Base-by-base conservation (phyloP, 345 rosid genomes). In the Gossypium turneri region DNA sequence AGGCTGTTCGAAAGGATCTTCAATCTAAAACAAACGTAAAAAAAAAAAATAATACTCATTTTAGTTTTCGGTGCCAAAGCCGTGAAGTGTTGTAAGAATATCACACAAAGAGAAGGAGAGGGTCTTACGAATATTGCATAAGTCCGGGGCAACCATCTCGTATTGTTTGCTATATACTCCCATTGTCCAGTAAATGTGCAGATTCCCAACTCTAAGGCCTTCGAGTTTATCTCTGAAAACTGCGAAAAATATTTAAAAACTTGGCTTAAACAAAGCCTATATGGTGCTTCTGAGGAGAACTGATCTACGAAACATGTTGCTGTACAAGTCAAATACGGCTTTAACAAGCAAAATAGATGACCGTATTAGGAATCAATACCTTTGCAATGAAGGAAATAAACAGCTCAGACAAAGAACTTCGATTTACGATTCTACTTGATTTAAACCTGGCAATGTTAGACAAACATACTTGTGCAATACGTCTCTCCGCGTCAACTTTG, bases 1-100 rank as follows among this genome's bases (percentile, higher is more conserved):
- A 10, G 94, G 92, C 83, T 88, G 97, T 85, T 92, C 97, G 19
- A 90, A 87, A 24, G 97, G 98, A 85, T 94, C 98, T 85, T 94
- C 98, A 59, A 92, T 81, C 97, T 94, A 76, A 73, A 73, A 52
- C 55, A 71, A 74, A 65, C 68, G 79, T 15, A 3, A 34, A 34
- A 4, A 34, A 4, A 76, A 55, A 53, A 22, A 5, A 3, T n/a
- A 48, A 66, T 3, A n/a, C 24, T 56, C 9, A 22, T 60, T 27
- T 10, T 25, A 22, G 1, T 47, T 27, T n/a, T 58, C 27, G 12
- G 24, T 43, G 59, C 56, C 19, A 55, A 45, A 62, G 34, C 11
- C 65, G 25, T 24, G 24, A 69, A 29, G 47, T 29, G 20, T 45
- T 43, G 45, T 61, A 17, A 53, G 70, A 55, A 27, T 4, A 70